phyloP scores from a whole-genome alignment of 169 alveolate genomes.

The Plasmodium coatneyi region DNA sequence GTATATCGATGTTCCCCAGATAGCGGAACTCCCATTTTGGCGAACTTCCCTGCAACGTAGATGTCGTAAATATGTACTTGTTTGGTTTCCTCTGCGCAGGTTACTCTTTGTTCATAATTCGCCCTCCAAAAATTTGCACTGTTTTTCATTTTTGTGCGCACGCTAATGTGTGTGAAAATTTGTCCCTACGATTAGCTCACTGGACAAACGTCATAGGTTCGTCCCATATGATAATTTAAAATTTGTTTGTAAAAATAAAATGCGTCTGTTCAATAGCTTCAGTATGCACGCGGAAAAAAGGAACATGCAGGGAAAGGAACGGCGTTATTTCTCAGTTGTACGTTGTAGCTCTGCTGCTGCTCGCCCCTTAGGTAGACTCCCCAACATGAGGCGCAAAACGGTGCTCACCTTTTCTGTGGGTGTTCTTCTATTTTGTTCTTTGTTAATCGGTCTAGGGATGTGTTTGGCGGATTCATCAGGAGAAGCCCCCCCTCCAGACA shows the following conservation, averaged over 20 bases:
- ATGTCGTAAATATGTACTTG: neutral
- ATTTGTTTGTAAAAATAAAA: neutral
- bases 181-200: neutral
- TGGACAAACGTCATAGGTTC: neutral
- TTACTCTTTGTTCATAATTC: neutral
- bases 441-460: neutral
- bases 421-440: constrained; percentile 3
- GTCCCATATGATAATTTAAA: neutral
- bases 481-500: neutral
- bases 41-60: neutral
- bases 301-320: neutral
- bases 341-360: neutral
- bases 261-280: neutral
- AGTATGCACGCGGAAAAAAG: neutral
- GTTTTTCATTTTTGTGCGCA: neutral
- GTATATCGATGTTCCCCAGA: neutral
- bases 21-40: neutral
- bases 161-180: neutral
- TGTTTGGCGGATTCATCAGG: neutral
- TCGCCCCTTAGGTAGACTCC: neutral
- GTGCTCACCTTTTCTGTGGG: neutral
- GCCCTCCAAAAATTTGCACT: neutral
- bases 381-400: neutral
- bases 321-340: neutral
- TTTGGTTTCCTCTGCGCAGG: neutral